Base-by-base conservation (phyloP, 2,329 filamentous ascomycete genomes). In the Microsporum audouinii region DNA sequence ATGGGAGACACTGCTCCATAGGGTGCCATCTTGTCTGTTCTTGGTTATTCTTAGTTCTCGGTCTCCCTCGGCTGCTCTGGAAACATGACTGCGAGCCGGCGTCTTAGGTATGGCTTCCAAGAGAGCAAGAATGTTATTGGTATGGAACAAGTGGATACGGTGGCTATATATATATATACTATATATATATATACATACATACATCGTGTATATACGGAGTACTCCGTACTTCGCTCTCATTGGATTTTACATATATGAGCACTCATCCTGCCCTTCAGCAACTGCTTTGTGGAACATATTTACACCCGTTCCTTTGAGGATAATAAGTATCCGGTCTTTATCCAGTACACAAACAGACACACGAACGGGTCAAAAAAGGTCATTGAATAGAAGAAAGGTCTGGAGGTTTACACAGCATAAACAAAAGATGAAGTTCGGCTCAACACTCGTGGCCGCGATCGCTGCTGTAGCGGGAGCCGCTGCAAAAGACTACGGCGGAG, bases 401-500 rank as follows among this genome's bases (percentile, higher is more conserved):
- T 27, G 17, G 45, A 43, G 34, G 49, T 6, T 39, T 43, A 33
- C 17, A 38, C 31, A 31, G 36, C 17, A 62, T 57, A 23, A 62
- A 43, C 5, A 43, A 23, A 62, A 43, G 14, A 43, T 62, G 61
- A 62, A 62, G 61, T 62, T 60, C 53, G 27, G 53, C 55, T 49
- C 61, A 17, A 29, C 47, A 36, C 36, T 62, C 27, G 27, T 62
- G 33, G 31, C 53, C 27, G 49, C 53, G 34, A 51, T 58, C 39
- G 49, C 61, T 5, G 61, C 61, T 29, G 49, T 62, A 51, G 53
- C 61, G n/a, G 58, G 53, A 38, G 36, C 23, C 17, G 58, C 58
- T 23, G 33, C 60, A n/a, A 55, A 60, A 3, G 58, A 58, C 5
- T 45, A 55, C 29, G 57, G 61, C 39, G 83, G 83, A 65, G 67